Conservation (phyloP, 2,329 filamentous ascomycete species). For the Neobulgaria alba region DNA sequence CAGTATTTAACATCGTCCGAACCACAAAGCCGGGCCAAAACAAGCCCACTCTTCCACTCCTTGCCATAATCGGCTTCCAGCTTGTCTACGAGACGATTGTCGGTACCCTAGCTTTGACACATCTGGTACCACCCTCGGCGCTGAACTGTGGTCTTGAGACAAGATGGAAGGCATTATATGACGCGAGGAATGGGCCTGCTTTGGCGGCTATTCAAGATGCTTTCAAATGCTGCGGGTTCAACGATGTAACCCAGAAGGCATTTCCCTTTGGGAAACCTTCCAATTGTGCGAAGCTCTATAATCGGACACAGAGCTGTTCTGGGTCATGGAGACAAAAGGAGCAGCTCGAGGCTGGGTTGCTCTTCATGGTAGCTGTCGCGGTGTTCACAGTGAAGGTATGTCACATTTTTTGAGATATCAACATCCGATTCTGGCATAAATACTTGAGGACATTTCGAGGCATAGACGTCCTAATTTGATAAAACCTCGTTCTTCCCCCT, state of each 20-base stretch:
- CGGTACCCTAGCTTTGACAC: conserved; percentile 24
- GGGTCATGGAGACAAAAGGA: conserved; percentile 48
- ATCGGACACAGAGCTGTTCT: conserved; percentile 35
- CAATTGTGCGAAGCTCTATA: conserved; percentile 8
- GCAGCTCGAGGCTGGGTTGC: conserved; percentile 42
- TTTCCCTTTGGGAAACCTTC: conserved; percentile 45
- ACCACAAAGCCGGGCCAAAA: conserved; percentile 12
- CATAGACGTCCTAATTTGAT: background rate
- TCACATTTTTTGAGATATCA: background rate
- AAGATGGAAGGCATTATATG: conserved; percentile 48
- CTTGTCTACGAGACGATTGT: conserved; percentile 28
- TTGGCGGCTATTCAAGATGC: conserved; percentile 56
- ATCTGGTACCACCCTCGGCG: conserved; percentile 22
- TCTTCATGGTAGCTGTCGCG: conserved; percentile 44
- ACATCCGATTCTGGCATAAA: conserved; percentile 7
- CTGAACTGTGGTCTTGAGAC: conserved; percentile 45
- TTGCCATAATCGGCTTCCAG: conserved; percentile 25
- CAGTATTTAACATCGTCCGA: conserved; percentile 15
- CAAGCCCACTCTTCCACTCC: conserved; percentile 22
- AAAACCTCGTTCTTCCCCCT: background rate
- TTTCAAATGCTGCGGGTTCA: conserved; percentile 59
- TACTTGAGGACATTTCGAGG: background rate
- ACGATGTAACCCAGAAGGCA: conserved; percentile 46
- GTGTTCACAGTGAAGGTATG: conserved; percentile 49
- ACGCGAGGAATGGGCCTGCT: conserved; percentile 37